These are phyloP conservation scores for Carex cristatella DNA, from an alignment of 176 grass and related monocot genomes.

Conservation along the genomic window DNA sequence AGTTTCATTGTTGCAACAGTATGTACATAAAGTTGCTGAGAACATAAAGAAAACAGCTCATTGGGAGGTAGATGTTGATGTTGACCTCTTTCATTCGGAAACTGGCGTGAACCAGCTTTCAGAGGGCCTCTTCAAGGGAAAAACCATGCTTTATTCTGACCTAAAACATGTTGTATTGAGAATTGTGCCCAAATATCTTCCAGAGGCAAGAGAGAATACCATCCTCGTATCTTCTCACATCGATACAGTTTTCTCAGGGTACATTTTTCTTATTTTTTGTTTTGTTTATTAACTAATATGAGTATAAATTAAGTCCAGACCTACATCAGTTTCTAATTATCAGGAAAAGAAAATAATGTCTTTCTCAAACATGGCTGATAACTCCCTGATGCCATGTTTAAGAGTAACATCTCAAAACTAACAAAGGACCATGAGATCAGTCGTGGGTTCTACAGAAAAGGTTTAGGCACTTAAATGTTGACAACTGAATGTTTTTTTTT, in stretches of 20 bases:
- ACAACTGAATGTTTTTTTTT: not conserved
- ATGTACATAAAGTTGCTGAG: conserved; percentile 93
- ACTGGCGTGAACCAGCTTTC: conserved; percentile 62
- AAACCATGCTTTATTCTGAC: conserved; percentile 89
- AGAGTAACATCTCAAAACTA: not conserved
- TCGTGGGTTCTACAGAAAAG: not conserved
- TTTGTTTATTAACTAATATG: not conserved
- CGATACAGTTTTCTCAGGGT: conserved; percentile 92
- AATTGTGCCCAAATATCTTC: conserved; percentile 91
- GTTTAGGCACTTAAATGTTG: not conserved
- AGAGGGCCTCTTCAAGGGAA: conserved; percentile 74
- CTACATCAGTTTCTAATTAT: not conserved
- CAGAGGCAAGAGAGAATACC: conserved; percentile 71
- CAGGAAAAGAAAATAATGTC: not conserved
- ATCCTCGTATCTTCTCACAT: conserved; percentile 97
- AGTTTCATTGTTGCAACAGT: conserved; percentile 54
- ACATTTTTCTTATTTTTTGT: conserved; percentile 10
- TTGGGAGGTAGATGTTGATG: conserved; percentile 97
- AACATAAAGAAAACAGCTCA: conserved; percentile 89
- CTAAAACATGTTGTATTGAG: conserved; percentile 83
- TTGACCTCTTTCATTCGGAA: conserved; percentile 87
- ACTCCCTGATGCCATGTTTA: not conserved
- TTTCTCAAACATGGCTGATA: not conserved
- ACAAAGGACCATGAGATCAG: not conserved
- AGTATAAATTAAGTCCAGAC: not conserved